These are phyloP conservation scores for Diplodia sapinea DNA, from an alignment of 2,329 filamentous ascomycete species.

Conservation along the genomic window DNA sequence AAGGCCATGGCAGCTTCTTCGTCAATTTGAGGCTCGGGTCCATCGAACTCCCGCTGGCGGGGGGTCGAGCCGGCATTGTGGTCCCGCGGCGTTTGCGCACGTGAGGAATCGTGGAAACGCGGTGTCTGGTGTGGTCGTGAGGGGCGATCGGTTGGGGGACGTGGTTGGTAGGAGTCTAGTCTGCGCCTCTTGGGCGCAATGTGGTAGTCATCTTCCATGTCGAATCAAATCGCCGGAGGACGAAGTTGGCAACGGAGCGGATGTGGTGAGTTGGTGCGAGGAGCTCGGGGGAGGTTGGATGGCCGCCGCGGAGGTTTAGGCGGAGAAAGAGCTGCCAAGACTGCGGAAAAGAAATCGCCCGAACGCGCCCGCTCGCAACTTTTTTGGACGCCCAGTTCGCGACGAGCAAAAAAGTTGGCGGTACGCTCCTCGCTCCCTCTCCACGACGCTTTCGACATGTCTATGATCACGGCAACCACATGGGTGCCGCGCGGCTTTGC, in stretches of 20 bases:
- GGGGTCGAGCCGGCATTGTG: constrained; percentile 45
- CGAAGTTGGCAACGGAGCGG: constrained; percentile 40
- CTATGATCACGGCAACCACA: constrained; percentile 62
- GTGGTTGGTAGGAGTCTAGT: constrained; percentile 68
- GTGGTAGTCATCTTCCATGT: constrained; percentile 51
- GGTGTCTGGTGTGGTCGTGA: constrained; percentile 35
- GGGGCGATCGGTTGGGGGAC: constrained; percentile 53
- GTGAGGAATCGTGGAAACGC: constrained; percentile 39
- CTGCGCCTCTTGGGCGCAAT: constrained; percentile 65
- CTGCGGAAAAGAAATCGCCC: constrained; percentile 18
- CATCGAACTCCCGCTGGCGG: constrained; percentile 65
- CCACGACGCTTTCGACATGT: constrained; percentile 48
- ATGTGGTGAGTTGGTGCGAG: constrained; percentile 3
- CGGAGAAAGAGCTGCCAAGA: constrained; percentile 14
- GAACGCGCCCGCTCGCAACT: constrained; percentile 21
- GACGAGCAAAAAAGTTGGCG: constrained; percentile 12
- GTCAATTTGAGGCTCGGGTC: constrained; percentile 64
- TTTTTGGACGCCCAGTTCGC: constrained; percentile 16
- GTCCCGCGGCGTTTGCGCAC: constrained; percentile 46
- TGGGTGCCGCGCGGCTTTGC: constrained; percentile 60
- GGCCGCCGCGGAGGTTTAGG: constrained; percentile 25
- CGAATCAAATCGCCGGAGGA: neutral
- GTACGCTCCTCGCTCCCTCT: neutral
- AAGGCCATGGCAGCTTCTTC: constrained; percentile 75
- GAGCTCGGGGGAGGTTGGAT: neutral